A percentile compares a stretch with the other conserved stretches of the same genome.
Conservation (phyloP, 1,284 basidiomycete genomes). For the Moesziomyces sp. region DNA sequence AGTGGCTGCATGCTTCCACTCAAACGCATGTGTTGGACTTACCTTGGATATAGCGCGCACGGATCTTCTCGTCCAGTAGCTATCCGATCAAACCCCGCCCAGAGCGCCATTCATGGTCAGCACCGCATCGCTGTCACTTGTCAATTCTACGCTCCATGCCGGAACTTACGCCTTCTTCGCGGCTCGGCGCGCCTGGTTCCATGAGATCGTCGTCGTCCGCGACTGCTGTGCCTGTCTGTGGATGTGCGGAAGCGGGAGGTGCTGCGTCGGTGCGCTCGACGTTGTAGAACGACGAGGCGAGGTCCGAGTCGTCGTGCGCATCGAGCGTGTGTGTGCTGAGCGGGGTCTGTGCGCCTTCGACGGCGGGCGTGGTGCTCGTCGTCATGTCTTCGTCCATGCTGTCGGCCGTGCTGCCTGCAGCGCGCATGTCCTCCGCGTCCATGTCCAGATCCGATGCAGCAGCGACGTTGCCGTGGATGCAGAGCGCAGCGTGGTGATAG, state of each 20-base stretch:
- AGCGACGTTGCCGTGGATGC: too few relatives aligned
- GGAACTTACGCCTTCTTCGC: slow-evolving; percentile 26
- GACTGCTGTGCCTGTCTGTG: not conserved
- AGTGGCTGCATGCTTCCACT: not conserved
- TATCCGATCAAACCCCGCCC: not conserved
- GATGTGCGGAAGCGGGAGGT: not conserved
- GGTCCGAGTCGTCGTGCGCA: slow-evolving; percentile 19
- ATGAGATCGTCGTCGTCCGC: slow-evolving; percentile 24
- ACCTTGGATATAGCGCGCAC: slow-evolving; percentile 55
- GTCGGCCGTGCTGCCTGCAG: not conserved
- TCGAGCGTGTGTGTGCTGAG: slow-evolving; percentile 16
- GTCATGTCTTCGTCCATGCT: slow-evolving; percentile 21
- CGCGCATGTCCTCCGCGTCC: slow-evolving; percentile 9
- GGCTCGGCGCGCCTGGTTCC: slow-evolving; percentile 20
- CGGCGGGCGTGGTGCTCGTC: slow-evolving; percentile 11
- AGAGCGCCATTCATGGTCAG: not conserved
- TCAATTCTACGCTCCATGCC: not conserved
- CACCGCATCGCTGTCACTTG: not conserved
- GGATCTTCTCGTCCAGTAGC: slow-evolving; percentile 55
- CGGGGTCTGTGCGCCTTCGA: slow-evolving; percentile 17
- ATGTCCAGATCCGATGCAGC: slow-evolving; percentile 1
- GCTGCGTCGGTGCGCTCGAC: slow-evolving; percentile 4
- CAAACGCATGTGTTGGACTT: not conserved
- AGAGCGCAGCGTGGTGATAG: too few relatives aligned
- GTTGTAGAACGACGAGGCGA: slow-evolving; percentile 29